These are phyloP conservation scores for Gastrodia elata DNA, from an alignment of 106 monocot genomes.

Conservation along the genomic window DNA sequence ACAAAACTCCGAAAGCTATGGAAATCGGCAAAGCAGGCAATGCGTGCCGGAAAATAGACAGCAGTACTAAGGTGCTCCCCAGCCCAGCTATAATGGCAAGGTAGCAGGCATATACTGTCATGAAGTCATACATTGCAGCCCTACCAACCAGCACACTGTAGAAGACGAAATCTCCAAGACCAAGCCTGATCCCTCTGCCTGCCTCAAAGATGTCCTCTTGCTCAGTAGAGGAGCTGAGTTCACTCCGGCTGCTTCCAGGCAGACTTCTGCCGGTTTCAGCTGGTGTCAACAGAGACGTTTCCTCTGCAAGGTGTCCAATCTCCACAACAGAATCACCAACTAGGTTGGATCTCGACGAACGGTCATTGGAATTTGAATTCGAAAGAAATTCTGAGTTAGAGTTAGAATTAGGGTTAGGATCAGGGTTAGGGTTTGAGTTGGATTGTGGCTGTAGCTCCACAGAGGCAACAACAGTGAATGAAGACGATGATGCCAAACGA, in stretches of 20 bases:
- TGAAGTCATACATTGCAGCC: conserved; percentile 92
- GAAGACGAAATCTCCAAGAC: conserved; percentile 90
- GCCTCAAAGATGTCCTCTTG: conserved; percentile 20
- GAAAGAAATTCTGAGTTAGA: background rate
- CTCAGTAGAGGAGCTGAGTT: background rate
- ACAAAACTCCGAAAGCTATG: conserved; percentile 60
- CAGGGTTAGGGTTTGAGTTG: background rate
- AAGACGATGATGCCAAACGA: background rate
- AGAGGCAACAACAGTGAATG: conserved; percentile 9
- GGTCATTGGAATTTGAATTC: background rate
- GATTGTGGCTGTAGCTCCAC: conserved; percentile 37
- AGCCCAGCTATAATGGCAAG: conserved; percentile 81
- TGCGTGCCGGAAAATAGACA: conserved; percentile 55
- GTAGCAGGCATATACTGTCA: conserved; percentile 96
- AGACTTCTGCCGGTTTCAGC: conserved; percentile 3
- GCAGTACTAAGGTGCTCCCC: conserved; percentile 78
- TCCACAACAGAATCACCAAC: conserved; percentile 19
- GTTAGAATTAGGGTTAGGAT: background rate
- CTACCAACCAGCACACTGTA: conserved; percentile 91
- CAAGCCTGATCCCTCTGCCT: conserved; percentile 60
- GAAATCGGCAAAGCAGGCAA: conserved; percentile 90
- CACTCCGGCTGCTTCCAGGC: background rate
- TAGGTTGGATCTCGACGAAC: background rate
- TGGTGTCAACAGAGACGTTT: conserved; percentile 30
- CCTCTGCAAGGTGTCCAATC: conserved; percentile 27